A percentile compares a stretch with the other conserved stretches of the same genome.
phyloP scores from a whole-genome alignment of 768 basidiomycete species.

The Panellus pusillus region DNA sequence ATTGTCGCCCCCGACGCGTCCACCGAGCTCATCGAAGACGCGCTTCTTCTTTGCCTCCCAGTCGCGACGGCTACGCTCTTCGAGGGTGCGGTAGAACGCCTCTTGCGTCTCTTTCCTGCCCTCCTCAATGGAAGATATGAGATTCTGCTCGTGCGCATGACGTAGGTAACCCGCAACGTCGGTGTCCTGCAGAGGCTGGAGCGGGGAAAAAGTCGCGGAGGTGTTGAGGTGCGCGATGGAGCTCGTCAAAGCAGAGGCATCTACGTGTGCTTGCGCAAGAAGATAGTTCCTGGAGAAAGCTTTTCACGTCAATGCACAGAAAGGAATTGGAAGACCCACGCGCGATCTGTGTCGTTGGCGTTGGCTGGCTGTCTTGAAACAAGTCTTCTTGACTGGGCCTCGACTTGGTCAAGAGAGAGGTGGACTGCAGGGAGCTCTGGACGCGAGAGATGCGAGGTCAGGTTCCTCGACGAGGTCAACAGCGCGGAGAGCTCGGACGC shows the following conservation, averaged over 20 bases:
- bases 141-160: slow-evolving; percentile 93
- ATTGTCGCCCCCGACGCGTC: slow-evolving; percentile 56
- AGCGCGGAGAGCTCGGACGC: slow-evolving; percentile 67
- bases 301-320: slow-evolving; percentile 10
- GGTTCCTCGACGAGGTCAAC: slow-evolving; percentile 65
- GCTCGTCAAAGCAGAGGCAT: slow-evolving; percentile 81
- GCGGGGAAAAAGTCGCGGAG: slow-evolving; percentile 78
- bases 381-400: slow-evolving; percentile 85
- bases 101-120: slow-evolving; percentile 81
- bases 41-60: slow-evolving; percentile 92
- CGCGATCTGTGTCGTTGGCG: slow-evolving; percentile 68
- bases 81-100: slow-evolving; percentile 79
- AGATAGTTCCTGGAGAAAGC: slow-evolving; percentile 70
- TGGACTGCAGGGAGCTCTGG: slow-evolving; percentile 87
- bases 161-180: slow-evolving; percentile 93
- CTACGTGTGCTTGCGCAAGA: slow-evolving; percentile 90
- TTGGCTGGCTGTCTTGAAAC: slow-evolving; percentile 68
- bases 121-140: slow-evolving; percentile 93
- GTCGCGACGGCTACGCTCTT: slow-evolving; percentile 71
- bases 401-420: slow-evolving; percentile 92
- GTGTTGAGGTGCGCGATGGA: slow-evolving; percentile 86
- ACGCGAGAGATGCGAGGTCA: slow-evolving; percentile 74
- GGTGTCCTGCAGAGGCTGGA: slow-evolving; percentile 92
- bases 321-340: slow-evolving; percentile 46
- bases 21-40: slow-evolving; percentile 88